Conservation (phyloP, 768 basidiomycete species). For the Russula dissimulans region DNA sequence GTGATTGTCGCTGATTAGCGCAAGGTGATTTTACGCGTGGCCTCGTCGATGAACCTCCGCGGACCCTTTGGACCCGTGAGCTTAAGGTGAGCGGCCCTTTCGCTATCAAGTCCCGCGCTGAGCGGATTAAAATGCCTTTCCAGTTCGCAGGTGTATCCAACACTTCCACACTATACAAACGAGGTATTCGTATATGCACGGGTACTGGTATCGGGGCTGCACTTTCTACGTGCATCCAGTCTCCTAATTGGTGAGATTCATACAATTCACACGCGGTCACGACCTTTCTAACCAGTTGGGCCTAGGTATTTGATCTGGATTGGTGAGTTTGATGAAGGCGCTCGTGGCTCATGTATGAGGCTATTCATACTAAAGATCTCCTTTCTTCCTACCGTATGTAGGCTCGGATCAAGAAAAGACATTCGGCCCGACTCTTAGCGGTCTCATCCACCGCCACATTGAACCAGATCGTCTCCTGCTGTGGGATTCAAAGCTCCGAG, state of each 20-base stretch:
- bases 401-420: constrained; percentile 38
- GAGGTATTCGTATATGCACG: constrained; percentile 37
- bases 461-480: constrained; percentile 31
- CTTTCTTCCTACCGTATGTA: neutral
- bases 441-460: constrained; percentile 32
- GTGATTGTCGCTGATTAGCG: neutral
- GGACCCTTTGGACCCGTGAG: constrained; percentile 35
- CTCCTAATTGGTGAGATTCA: constrained; percentile 28
- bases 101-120: neutral
- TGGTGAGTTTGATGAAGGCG: constrained; percentile 21
- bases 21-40: constrained; percentile 34
- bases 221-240: constrained; percentile 36
- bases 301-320: constrained; percentile 36
- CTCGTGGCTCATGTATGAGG: constrained; percentile 1
- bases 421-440: constrained; percentile 35
- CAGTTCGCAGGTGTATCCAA: constrained; percentile 38
- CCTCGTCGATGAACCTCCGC: constrained; percentile 35
- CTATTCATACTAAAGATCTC: constrained; percentile 20
- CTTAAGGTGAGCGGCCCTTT: constrained; percentile 27
- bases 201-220: constrained; percentile 38
- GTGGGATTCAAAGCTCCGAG: constrained; percentile 35
- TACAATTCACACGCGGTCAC: neutral
- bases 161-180: constrained; percentile 35
- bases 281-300: neutral
- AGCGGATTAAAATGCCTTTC: neutral